Evolutionary conservation across 2,329 filamentous ascomycete genomes (phyloP), one percentile per base, ranked within the genome.

Genomic region (Huntiella savannae): DNA sequence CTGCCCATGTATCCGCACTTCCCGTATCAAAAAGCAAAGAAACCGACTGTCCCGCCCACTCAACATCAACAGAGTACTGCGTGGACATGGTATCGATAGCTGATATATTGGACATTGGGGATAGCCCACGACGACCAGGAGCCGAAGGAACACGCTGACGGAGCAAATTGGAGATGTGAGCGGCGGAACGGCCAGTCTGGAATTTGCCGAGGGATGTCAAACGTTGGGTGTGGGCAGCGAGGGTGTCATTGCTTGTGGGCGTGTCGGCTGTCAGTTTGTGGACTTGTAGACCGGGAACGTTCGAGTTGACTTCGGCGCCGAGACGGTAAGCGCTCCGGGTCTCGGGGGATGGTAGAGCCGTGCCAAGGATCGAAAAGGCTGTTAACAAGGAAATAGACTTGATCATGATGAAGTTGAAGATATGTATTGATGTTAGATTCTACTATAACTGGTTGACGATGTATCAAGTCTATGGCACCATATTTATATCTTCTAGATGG

Each of bases 1-100:
- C 61, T 2, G 63, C 60, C 68, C 68, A 72, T 1, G 68, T 71
- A 50, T 73, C 69, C 16, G 67, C 63, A 53, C 67, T 70, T 17
- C 66, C 68, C 0, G 68, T 70, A 52, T 71, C 68, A 40, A 73
- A 58, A 10, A 69, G 53, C 22, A 72, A 54, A 58, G 60, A 63
- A 28, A 63, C 53, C 0, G 59, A 58, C 5, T 55, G 55, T 12
- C 56, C 57, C 33, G 65, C 62, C 63, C 63, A 66, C 3, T 47
- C 53, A 40, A 63, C 64, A 40, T 63, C 55, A 38, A 66, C 56
- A 46, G 60, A 62, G 44, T 66, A 66, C 44, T 65, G 62, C 2
- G 63, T 65, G 4, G 62, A 63, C 42, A 59, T 62, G 10, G 57
- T 54, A 2, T 60, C 58, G 2, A 63, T 53, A n/a, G 57, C 55